Evolutionary conservation across 2,329 filamentous ascomycete genomes (phyloP), one percentile per base, ranked within the genome.

Genomic region (Verruconis gallopava): DNA sequence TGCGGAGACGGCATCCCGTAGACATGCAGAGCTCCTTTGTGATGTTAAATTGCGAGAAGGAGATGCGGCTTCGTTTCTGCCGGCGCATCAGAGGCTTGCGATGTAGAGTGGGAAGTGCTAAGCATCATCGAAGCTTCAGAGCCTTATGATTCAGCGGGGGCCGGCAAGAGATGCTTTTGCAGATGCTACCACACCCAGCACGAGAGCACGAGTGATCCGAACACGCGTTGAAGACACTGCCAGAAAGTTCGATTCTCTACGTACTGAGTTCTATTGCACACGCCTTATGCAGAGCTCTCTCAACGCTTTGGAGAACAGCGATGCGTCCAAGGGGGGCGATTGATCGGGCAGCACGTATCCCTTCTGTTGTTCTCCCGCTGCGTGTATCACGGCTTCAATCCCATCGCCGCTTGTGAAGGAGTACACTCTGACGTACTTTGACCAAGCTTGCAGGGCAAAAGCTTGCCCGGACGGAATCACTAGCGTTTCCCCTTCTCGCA

Each of bases 351-450:
- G 40, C n/a, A 21, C n/a, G 33, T 35, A 42, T 14, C 40, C 40
- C 22, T 25, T 37, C 5, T 11, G 22, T 12, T 28, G 40, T 15
- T 21, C 14, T 5, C 40, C 40, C 11, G n/a, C 33, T 14, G 13
- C 21, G 9, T 42, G 32, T 2, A 69, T 54, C 38, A 72, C 43
- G 34, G 64, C 53, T 48, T 72, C 68, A 2, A 73, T 58, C 1
- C 71, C 69, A 34, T 56, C 55, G 0, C 70, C 71, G 45, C 68
- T 68, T 0, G 66, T 63, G 43, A 72, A 73, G 0, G 60, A 61
- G 46, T 65, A 65, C 4, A 66, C 56, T 18, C 66, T 60, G 3
- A 70, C 68, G 50, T 62, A 72, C 32, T 61, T 57, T 42, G 64
- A 69, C 9, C 51, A 60, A 48, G 69, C 67, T 1, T 55, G 57